A percentile compares a stretch with the other conserved stretches of the same genome.
phyloP scores from a whole-genome alignment of 306 rosid species.

The Ziziphus jujuba region DNA sequence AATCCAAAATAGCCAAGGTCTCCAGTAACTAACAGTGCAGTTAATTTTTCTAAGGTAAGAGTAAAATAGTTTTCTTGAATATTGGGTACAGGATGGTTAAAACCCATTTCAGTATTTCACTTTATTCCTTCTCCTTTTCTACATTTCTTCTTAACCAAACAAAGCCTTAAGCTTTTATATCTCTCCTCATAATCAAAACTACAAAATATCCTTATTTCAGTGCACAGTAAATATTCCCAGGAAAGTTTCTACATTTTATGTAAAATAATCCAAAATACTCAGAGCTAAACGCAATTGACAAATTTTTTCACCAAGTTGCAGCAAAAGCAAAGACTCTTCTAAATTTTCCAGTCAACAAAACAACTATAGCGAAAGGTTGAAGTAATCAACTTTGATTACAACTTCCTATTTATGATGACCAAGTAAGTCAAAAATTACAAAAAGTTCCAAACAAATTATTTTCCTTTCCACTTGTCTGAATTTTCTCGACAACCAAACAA shows the following conservation, averaged over 20 bases:
- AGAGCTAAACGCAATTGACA: background rate
- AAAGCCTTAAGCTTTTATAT: background rate
- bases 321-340: background rate
- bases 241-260: background rate
- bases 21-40: background rate
- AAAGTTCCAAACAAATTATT: background rate
- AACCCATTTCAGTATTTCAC: background rate
- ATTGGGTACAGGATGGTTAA: too few species aligned
- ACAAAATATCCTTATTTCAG: background rate
- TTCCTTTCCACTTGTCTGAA: conserved; percentile 10
- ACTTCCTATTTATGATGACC: background rate
- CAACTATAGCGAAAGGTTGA: background rate
- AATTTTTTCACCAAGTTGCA: background rate
- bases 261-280: background rate
- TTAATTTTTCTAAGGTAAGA: too few species aligned
- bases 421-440: background rate
- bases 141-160: conserved; percentile 4
- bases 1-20: background rate
- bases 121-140: background rate
- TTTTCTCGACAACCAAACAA: conserved; percentile 16
- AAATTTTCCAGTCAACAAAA: background rate
- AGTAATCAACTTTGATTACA: background rate
- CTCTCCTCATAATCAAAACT: background rate
- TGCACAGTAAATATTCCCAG: conserved; percentile 3
- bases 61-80: too few species aligned